Conservation (phyloP, 345 rosid species). For the Clarkia xantiana region DNA sequence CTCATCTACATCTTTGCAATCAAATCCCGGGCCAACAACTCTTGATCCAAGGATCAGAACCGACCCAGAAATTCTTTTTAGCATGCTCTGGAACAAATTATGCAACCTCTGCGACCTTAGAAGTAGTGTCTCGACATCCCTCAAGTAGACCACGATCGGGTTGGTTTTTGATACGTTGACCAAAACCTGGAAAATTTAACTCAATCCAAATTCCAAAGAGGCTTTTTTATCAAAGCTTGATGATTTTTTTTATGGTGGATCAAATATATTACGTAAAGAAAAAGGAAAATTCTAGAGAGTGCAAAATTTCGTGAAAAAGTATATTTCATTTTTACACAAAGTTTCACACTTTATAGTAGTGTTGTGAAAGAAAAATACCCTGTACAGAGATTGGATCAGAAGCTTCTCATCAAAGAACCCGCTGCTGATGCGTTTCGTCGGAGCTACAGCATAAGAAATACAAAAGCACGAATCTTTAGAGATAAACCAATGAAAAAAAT, state of each 20-base stretch:
- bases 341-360: too few relatives aligned
- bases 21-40: slow-evolving; percentile 32
- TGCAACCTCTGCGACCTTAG: slow-evolving; percentile 56
- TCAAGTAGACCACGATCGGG: slow-evolving; percentile 66
- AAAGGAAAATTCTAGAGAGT: too few relatives aligned
- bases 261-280: too few relatives aligned
- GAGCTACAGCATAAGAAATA: slow-evolving; percentile 22
- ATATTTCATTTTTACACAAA: too few relatives aligned
- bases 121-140: slow-evolving; percentile 60
- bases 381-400: slow-evolving; percentile 66
- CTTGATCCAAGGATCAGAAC: slow-evolving; percentile 79
- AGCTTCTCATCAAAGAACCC: slow-evolving; percentile 86
- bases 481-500: neutral
- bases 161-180: slow-evolving; percentile 54
- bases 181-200: slow-evolving; percentile 41
- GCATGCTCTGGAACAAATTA: slow-evolving; percentile 63
- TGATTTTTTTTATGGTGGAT: too few relatives aligned
- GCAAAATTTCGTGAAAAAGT: too few relatives aligned
- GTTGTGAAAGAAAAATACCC: slow-evolving; percentile 22
- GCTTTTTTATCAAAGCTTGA: too few relatives aligned
- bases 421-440: slow-evolving; percentile 44
- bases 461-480: neutral
- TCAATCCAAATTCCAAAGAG: neutral
- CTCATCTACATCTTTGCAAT: slow-evolving; percentile 42
- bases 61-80: slow-evolving; percentile 59